Evolutionary conservation across 2,329 filamentous ascomycete species (phyloP).

Genomic region (Penicillium sp.): DNA sequence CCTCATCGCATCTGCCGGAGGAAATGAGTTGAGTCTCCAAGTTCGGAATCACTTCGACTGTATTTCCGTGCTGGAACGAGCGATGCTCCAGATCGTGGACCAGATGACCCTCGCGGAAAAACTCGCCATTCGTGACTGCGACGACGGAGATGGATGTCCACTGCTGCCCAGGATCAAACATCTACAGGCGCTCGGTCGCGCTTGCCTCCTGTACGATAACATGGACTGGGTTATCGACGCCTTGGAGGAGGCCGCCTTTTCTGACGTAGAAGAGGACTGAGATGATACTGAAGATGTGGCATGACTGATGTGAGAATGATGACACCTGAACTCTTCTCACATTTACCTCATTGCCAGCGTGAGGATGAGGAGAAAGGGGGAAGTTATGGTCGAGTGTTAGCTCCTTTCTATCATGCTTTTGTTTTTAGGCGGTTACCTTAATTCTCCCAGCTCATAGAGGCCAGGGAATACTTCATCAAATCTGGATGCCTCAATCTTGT

Average conservation of each 20-base stretch:
- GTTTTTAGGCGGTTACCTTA: no score
- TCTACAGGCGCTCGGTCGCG: not conserved
- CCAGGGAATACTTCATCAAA: no score
- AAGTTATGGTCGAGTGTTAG: no score
- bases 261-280: not conserved
- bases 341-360: not conserved
- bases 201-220: not conserved
- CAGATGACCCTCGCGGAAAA: not conserved
- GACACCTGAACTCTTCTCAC: not conserved
- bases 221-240: not conserved
- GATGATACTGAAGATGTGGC: not conserved
- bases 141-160: not conserved
- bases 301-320: not conserved
- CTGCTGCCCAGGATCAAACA: not conserved
- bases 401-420: no score
- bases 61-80: not conserved
- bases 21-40: not conserved
- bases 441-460: no score
- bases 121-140: not conserved
- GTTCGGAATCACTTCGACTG: not conserved
- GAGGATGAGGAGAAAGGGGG: no score
- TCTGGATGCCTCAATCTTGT: no score
- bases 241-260: not conserved
- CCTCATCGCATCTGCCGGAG: not conserved
- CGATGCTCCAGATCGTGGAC: conserved; percentile 10